Percentiles rank a stretch among this genome's conserved stretches.
phyloP scores from a whole-genome alignment of 352 stramenopile genomes.

The Pythium utonaiense region DNA sequence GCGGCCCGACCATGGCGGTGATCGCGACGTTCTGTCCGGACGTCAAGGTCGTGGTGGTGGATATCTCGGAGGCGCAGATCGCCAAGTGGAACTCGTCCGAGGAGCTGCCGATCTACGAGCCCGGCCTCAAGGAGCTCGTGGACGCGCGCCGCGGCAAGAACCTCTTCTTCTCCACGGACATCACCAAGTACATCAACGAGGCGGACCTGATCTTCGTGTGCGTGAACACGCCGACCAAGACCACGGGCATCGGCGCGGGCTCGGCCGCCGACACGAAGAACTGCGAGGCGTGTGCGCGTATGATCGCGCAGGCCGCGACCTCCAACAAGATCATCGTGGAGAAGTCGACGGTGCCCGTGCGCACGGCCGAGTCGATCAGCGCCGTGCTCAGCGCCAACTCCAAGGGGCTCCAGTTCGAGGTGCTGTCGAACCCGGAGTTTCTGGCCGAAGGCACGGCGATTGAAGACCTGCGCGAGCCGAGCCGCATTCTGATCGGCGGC shows the following conservation, averaged over 20 bases:
- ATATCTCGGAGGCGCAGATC: slow-evolving; percentile 95
- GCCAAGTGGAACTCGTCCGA: slow-evolving; percentile 95
- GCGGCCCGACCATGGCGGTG: slow-evolving; percentile 99
- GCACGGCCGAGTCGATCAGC: slow-evolving; percentile 96
- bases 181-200: slow-evolving; percentile 95
- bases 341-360: slow-evolving; percentile 99
- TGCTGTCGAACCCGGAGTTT: slow-evolving; percentile 99
- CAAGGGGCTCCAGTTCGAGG: slow-evolving; percentile 93
- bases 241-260: slow-evolving; percentile 94
- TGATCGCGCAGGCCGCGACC: slow-evolving; percentile 95
- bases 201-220: slow-evolving; percentile 99
- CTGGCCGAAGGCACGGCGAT: slow-evolving; percentile 99
- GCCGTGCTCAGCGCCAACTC: slow-evolving; percentile 95
- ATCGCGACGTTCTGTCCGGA: slow-evolving; percentile 97
- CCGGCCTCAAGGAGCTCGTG: slow-evolving; percentile 96
- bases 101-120: slow-evolving; percentile 99
- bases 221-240: slow-evolving; percentile 99
- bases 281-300: slow-evolving; percentile 97
- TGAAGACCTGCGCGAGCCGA: slow-evolving; percentile 92
- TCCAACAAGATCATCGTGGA: slow-evolving; percentile 98
- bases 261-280: slow-evolving; percentile 99
- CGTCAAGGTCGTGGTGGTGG: slow-evolving; percentile 97
- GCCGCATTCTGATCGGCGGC: slow-evolving; percentile 98
- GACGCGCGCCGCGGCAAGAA: slow-evolving; percentile 91
- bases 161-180: slow-evolving; percentile 99